These are phyloP conservation scores for Aspergillus transmontanensis DNA, from an alignment of 2,329 filamentous ascomycete species.

Conservation along the genomic window DNA sequence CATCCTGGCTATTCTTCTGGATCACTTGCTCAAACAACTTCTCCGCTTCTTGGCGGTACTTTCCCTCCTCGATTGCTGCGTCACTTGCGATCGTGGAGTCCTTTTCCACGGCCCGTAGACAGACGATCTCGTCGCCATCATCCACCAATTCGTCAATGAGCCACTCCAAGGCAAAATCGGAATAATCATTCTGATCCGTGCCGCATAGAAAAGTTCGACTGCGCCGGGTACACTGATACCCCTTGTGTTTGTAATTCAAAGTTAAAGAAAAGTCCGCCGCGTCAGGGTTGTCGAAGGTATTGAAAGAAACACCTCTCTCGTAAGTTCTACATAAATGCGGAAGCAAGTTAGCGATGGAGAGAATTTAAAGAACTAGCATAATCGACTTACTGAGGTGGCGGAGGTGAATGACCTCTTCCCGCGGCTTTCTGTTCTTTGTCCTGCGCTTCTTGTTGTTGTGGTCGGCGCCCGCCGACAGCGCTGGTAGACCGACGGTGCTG, in stretches of 20 bases:
- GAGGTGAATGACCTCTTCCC: constrained; percentile 40
- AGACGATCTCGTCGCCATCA: constrained; percentile 91
- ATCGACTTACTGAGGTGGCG: constrained; percentile 42
- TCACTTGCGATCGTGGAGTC: constrained; percentile 70
- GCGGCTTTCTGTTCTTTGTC: constrained; percentile 29
- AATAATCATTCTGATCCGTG: constrained; percentile 88
- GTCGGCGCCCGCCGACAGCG: constrained; percentile 28
- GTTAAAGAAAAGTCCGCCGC: constrained; percentile 76
- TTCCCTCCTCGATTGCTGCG: constrained; percentile 62
- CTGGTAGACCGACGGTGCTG: constrained; percentile 31
- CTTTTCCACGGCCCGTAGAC: constrained; percentile 83
- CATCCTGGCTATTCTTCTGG: constrained; percentile 75
- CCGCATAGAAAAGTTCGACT: constrained; percentile 90
- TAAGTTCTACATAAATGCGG: constrained; percentile 55
- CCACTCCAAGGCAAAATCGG: constrained; percentile 90
- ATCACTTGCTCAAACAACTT: constrained; percentile 75
- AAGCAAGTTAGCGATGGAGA: constrained; percentile 1
- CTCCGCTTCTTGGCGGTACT: constrained; percentile 76
- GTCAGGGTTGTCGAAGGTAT: constrained; percentile 70
- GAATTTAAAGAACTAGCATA: background rate
- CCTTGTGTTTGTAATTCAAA: constrained; percentile 80
- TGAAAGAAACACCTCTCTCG: constrained; percentile 70
- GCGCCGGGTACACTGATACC: constrained; percentile 77
- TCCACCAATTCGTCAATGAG: constrained; percentile 88
- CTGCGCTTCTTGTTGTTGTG: constrained; percentile 24